Conservation (phyloP, 129 eudicot genomes). For the Dittrichia graveolens region DNA sequence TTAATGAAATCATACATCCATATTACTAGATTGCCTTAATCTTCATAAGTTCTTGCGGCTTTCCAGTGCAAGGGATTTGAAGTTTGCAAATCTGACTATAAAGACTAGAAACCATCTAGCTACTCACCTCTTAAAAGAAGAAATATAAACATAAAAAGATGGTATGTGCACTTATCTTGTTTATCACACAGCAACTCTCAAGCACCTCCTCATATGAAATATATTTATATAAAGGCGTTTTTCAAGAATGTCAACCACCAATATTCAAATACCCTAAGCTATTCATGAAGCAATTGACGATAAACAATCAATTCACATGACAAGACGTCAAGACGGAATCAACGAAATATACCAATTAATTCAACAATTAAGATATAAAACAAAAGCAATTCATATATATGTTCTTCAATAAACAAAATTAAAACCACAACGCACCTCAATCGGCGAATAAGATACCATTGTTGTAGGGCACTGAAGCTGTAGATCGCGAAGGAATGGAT, state of each 20-base stretch:
- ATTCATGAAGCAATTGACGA: constrained; percentile 2
- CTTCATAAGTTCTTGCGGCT: not conserved
- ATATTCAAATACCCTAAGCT: constrained; percentile 27
- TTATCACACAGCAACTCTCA: constrained; percentile 1
- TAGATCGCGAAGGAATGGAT: constrained; percentile 37
- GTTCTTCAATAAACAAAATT: constrained; percentile 3
- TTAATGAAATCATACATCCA: too few species aligned
- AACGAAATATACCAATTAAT: constrained; percentile 14
- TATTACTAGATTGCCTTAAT: too few species aligned
- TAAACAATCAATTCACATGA: not conserved
- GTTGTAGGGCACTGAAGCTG: constrained; percentile 37
- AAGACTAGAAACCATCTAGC: too few species aligned
- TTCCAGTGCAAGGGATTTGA: not conserved
- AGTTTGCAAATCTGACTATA: too few species aligned
- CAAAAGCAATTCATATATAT: not conserved
- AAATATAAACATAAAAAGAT: not conserved
- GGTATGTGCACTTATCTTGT: not conserved
- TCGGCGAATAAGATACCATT: constrained; percentile 29
- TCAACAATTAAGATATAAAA: not conserved
- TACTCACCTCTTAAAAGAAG: too few species aligned
- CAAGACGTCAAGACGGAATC: constrained; percentile 5
- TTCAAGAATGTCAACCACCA: not conserved
- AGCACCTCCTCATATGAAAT: not conserved
- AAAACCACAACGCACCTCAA: constrained; percentile 33
- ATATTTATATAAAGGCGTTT: not conserved